Percentiles rank a stretch among this genome's conserved stretches.
These are phyloP conservation scores for Adenanthera pavonina DNA, from an alignment of 306 rosid species.

Conservation along the genomic window DNA sequence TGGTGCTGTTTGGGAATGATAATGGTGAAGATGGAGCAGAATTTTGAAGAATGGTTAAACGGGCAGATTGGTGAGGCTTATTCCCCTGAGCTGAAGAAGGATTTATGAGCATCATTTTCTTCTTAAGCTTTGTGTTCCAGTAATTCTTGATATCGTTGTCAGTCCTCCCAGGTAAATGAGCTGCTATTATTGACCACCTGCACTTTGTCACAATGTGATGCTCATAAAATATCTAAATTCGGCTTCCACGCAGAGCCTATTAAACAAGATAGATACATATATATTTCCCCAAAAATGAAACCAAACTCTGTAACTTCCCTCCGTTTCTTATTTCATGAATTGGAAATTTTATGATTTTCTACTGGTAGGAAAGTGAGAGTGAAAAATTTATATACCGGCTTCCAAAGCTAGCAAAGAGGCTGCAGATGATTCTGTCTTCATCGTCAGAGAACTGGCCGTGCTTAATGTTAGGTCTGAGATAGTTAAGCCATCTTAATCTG, in stretches of 20 bases:
- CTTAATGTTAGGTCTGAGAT: slow-evolving; percentile 74
- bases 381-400: slow-evolving; percentile 55
- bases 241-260: slow-evolving; percentile 25
- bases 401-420: slow-evolving; percentile 71
- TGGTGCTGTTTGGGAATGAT: slow-evolving; percentile 38
- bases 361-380: not conserved
- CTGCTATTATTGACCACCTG: slow-evolving; percentile 80
- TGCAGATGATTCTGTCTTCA: slow-evolving; percentile 67
- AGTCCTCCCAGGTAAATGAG: slow-evolving; percentile 70
- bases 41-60: slow-evolving; percentile 43
- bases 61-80: slow-evolving; percentile 33
- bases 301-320: not conserved
- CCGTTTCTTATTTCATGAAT: not conserved
- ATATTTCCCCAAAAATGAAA: not conserved
- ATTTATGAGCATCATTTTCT: slow-evolving; percentile 48
- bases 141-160: slow-evolving; percentile 75
- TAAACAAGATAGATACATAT: too few species aligned
- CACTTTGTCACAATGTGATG: not conserved
- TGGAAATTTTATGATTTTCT: slow-evolving; percentile 9
- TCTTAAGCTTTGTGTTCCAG: slow-evolving; percentile 80
- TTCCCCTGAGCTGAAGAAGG: slow-evolving; percentile 28
- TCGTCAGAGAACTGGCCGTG: slow-evolving; percentile 77
- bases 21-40: slow-evolving; percentile 39
- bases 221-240: not conserved
- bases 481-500: slow-evolving; percentile 79